Evolutionary conservation across 208 protist species (phyloP), one percentile per base, ranked within the genome.

Genomic region (Leishmania gerbilli): DNA sequence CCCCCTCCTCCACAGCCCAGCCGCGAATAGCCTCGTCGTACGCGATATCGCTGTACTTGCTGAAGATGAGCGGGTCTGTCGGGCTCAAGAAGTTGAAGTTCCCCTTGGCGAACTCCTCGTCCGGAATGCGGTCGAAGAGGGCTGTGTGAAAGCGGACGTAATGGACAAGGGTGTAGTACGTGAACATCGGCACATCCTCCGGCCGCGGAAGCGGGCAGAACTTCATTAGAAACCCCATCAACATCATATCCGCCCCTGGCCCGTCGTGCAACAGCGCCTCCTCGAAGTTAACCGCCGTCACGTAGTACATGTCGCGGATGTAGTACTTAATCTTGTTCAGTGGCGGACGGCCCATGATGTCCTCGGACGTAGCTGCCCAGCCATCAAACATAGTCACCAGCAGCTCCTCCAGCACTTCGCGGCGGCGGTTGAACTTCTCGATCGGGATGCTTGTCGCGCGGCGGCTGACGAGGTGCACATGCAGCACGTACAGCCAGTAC

Each of bases 271-370:
- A 71, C 69, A 97, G 86, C 56, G 93, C 91, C 83, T 97, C 94
- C 86, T 97, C 92, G 79, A 97, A 95, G 86, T 97, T 97, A 0
- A 96, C 89, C 19, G 94, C 94, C 27, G 92, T 95, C 53, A 97
- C 94, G 81, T 96, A 96, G 80, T 97, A 97, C 94, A 97, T 97
- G 76, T 97, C 94, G n/a, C 89, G 91, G 45, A 97, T 96, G 84
- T 97, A 96, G 68, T 90, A 94, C 65, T 92, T 91, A 53, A 96
- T 96, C 79, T 96, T 96, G 81, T 93, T 93, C 69, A 96, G 89
- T 72, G 94, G 94, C 24, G 93, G 91, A 9, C 94, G 88, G 21
- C 94, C 94, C 92, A 97, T 96, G 79, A 97, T 92, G 69, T 97
- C 92, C 81, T 96, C 91, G 17, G 91, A 95, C 19, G 92, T 97